A percentile compares a stretch with the other conserved stretches of the same genome.
Evolutionary conservation across 192 early-diverging fungal genomes (phyloP).

Genomic region (Coemansia sp.): DNA sequence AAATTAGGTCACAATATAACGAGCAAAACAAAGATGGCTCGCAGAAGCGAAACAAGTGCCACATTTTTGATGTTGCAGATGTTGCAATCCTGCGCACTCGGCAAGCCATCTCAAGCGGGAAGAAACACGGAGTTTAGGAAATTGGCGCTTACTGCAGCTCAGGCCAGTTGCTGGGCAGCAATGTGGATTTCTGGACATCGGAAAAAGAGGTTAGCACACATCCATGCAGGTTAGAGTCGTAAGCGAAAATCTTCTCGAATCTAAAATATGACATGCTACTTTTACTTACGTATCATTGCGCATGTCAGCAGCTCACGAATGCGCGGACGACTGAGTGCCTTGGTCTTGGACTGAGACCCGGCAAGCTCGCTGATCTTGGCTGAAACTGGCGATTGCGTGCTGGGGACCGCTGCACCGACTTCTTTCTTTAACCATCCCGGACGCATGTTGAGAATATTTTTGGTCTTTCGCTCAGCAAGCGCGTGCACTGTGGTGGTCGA

Average conservation of each 20-base stretch:
- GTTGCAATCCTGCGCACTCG: not conserved
- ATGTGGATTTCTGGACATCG: not conserved
- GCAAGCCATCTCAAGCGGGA: constrained; percentile 3
- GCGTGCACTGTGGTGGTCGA: constrained; percentile 36
- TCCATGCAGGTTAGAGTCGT: constrained; percentile 8
- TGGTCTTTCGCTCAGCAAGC: constrained; percentile 45
- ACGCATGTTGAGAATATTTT: constrained; percentile 49
- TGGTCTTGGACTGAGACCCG: constrained; percentile 24
- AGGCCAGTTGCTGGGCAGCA: not conserved
- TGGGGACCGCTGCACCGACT: constrained; percentile 7
- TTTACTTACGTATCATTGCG: constrained; percentile 52
- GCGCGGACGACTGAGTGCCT: constrained; percentile 44
- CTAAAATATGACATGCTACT: not conserved
- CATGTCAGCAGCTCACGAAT: constrained; percentile 44
- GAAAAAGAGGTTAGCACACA: constrained; percentile 9
- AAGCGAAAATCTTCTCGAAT: not conserved
- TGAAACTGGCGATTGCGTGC: constrained; percentile 34
- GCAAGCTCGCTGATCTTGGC: constrained; percentile 41
- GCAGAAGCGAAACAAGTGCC: not conserved
- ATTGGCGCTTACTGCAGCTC: constrained; percentile 24
- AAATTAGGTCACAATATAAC: constrained; percentile 11
- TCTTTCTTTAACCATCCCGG: constrained; percentile 46
- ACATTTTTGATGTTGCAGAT: constrained; percentile 1
- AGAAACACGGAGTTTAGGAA: not conserved
- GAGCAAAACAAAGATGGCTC: constrained; percentile 14